phyloP scores from a whole-genome alignment of 768 basidiomycete species.

The Podaxis carcinomalis region DNA sequence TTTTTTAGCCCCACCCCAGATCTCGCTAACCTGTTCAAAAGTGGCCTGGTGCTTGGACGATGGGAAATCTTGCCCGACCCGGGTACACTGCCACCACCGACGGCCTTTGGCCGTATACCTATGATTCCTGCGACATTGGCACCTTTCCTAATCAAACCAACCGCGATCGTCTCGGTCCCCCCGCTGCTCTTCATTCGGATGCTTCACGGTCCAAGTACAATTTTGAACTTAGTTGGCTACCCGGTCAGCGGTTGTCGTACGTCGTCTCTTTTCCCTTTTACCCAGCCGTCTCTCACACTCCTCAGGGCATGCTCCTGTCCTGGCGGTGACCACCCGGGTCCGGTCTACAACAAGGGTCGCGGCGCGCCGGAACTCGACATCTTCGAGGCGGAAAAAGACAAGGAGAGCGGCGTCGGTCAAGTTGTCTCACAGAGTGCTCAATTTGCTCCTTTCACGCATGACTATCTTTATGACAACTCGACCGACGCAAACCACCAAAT shows the following conservation, averaged over 20 bases:
- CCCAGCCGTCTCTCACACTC: neutral
- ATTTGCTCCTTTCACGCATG: constrained; percentile 52
- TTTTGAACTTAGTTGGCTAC: constrained; percentile 64
- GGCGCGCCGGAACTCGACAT: constrained; percentile 83
- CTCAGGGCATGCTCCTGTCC: constrained; percentile 72
- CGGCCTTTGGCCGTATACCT: constrained; percentile 82
- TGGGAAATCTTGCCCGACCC: constrained; percentile 82
- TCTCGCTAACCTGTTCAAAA: constrained; percentile 17
- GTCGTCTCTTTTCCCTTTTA: constrained; percentile 18
- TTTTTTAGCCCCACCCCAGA: constrained; percentile 1
- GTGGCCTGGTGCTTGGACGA: constrained; percentile 89
- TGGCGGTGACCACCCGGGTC: constrained; percentile 76
- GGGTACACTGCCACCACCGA: constrained; percentile 80
- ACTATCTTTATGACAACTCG: constrained; percentile 33
- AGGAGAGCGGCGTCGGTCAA: constrained; percentile 37
- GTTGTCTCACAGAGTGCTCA: constrained; percentile 75
- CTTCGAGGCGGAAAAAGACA: constrained; percentile 71
- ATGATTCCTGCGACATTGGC: constrained; percentile 70
- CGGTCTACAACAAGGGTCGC: constrained; percentile 47
- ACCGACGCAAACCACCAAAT: constrained; percentile 29
- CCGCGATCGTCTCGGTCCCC: constrained; percentile 47
- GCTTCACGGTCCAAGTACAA: constrained; percentile 49
- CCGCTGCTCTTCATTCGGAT: constrained; percentile 53
- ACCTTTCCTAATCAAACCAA: constrained; percentile 72
- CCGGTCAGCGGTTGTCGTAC: constrained; percentile 73